Evolutionary conservation across 768 basidiomycete genomes (phyloP).

Genomic region (Suillus brevipes): DNA sequence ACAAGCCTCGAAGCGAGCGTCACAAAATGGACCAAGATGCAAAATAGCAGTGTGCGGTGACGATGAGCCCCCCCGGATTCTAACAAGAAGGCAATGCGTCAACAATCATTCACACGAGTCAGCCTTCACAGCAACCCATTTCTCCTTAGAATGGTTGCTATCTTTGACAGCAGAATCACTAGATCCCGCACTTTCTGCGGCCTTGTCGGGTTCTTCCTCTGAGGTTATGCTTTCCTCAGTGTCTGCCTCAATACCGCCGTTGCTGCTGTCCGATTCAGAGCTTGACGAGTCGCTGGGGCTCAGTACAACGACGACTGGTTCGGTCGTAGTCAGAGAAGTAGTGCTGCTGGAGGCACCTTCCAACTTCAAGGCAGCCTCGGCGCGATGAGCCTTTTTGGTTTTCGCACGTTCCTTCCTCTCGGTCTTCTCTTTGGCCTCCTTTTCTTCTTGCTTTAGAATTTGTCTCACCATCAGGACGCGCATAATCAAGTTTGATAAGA

Average conservation of each 20-base stretch:
- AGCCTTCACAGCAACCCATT: slow-evolving; percentile 77
- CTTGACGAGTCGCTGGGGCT: slow-evolving; percentile 42
- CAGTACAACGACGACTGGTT: slow-evolving; percentile 22
- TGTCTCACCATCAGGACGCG: neutral
- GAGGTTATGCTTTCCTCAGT: slow-evolving; percentile 76
- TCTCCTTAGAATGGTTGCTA: slow-evolving; percentile 48
- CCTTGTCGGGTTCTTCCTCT: slow-evolving; percentile 61
- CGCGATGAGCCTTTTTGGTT: slow-evolving; percentile 46
- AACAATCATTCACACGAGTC: slow-evolving; percentile 24
- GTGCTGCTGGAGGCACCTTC: slow-evolving; percentile 19
- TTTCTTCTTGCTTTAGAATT: slow-evolving; percentile 40
- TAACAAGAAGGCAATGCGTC: slow-evolving; percentile 5
- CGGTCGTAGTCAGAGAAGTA: slow-evolving; percentile 12
- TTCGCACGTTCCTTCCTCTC: slow-evolving; percentile 61
- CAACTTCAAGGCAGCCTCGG: slow-evolving; percentile 33
- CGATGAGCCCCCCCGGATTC: neutral
- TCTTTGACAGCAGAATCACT: slow-evolving; percentile 23
- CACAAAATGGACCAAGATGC: slow-evolving; percentile 19
- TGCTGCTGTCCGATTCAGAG: slow-evolving; percentile 62
- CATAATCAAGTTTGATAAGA: slow-evolving; percentile 6
- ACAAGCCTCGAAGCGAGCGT: slow-evolving; percentile 20
- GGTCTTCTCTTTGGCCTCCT: slow-evolving; percentile 52
- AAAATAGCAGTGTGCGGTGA: neutral
- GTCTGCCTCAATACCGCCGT: slow-evolving; percentile 66
- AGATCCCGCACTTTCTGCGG: slow-evolving; percentile 20